A percentile compares a stretch with the other conserved stretches of the same genome.
Conservation (phyloP, 2,329 filamentous ascomycete genomes). For the Fusarium heterosporum region DNA sequence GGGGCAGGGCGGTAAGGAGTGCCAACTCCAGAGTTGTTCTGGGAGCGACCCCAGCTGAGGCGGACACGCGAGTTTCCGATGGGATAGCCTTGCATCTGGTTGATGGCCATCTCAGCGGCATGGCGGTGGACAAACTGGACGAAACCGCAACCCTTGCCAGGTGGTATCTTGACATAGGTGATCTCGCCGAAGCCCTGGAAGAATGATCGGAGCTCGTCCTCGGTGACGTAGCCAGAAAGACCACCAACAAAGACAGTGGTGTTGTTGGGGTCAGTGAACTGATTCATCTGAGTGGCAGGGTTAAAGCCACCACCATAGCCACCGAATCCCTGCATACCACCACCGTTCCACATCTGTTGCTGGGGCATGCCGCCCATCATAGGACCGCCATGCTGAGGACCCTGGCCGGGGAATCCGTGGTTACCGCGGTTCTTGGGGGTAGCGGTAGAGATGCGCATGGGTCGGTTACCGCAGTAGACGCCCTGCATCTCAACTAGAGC, state of each 20-base stretch:
- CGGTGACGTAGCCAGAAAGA: conserved; percentile 96
- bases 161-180: conserved; percentile 99
- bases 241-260: conserved; percentile 99
- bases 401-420: conserved; percentile 55
- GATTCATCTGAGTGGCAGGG: conserved; percentile 81
- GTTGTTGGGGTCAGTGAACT: conserved; percentile 99
- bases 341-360: conserved; percentile 57
- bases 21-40: conserved; percentile 99
- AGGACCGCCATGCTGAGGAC: conserved; percentile 59
- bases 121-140: conserved; percentile 99
- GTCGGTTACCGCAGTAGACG: conserved; percentile 97
- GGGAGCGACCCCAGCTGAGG: conserved; percentile 95
- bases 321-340: conserved; percentile 50
- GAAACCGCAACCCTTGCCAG: conserved; percentile 98
- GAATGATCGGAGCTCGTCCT: conserved; percentile 99
- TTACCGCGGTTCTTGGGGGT: conserved; percentile 87
- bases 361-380: conserved; percentile 61
- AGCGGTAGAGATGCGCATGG: conserved; percentile 98
- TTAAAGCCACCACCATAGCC: conserved; percentile 61
- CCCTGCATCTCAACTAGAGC: conserved; percentile 98
- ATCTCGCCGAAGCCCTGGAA: conserved; percentile 99
- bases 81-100: conserved; percentile 99
- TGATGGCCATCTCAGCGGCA: conserved; percentile 99
- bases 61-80: conserved; percentile 99
- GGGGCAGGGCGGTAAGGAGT: conserved; percentile 97